phyloP scores from a whole-genome alignment of 805 yeast genomes.

The Wickerhamomyces bovis region DNA sequence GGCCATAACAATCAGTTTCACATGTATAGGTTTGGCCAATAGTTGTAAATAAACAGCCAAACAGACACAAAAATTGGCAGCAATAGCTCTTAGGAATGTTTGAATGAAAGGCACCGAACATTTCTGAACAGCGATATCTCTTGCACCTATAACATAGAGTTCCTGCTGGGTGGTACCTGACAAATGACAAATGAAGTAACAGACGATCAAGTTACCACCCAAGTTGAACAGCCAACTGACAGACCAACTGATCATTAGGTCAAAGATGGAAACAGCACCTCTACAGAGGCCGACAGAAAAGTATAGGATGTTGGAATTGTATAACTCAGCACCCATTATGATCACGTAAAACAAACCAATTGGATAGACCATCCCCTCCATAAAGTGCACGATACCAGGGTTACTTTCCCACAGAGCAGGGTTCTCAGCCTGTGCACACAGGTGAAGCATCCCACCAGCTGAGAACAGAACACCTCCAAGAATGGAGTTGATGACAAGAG shows the following conservation, averaged over 20 bases:
- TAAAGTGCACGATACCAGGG: conserved; percentile 46
- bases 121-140: conserved; percentile 36
- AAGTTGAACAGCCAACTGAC: conserved; percentile 65
- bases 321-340: conserved; percentile 68
- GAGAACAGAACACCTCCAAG: conserved; percentile 67
- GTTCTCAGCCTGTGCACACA: conserved; percentile 47
- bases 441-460: conserved; percentile 67
- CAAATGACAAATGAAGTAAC: conserved; percentile 54
- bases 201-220: conserved; percentile 58
- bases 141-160: conserved; percentile 41
- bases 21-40: conserved; percentile 76
- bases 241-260: conserved; percentile 57
- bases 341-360: conserved; percentile 74
- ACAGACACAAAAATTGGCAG: conserved; percentile 74
- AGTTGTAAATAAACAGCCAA: conserved; percentile 72
- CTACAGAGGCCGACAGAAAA: conserved; percentile 64
- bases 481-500: conserved; percentile 56
- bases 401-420: conserved; percentile 35
- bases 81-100: conserved; percentile 63
- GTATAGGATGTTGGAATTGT: conserved; percentile 67
- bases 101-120: conserved; percentile 48
- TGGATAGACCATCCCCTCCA: conserved; percentile 61
- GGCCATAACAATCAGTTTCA: conserved; percentile 54
- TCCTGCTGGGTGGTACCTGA: conserved; percentile 43
- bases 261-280: conserved; percentile 63